Evolutionary conservation across 2,329 filamentous ascomycete species (phyloP).

Genomic region (Monilinia fructicola): DNA sequence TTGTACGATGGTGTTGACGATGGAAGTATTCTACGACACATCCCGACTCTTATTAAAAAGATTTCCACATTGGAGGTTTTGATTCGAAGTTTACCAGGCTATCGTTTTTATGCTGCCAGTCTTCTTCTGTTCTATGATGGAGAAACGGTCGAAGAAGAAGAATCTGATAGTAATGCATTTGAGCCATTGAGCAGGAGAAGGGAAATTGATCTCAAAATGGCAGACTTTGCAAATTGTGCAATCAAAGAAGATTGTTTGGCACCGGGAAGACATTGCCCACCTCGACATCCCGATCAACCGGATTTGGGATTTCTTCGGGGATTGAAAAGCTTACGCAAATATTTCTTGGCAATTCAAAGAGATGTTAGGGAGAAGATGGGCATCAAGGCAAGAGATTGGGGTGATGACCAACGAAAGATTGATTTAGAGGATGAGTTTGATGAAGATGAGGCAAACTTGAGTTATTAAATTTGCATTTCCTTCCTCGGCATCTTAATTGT

Average conservation of each 20-base stretch:
- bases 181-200: conserved; percentile 44
- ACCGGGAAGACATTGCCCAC: conserved; percentile 68
- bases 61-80: conserved; percentile 80
- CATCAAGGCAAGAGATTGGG: conserved; percentile 17
- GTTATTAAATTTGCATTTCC: conserved; percentile 16
- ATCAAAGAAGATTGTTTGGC: conserved; percentile 74
- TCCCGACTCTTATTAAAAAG: conserved; percentile 83
- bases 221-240: conserved; percentile 97
- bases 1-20: conserved; percentile 86
- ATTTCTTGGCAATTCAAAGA: conserved; percentile 83
- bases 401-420: conserved; percentile 17
- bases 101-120: conserved; percentile 93
- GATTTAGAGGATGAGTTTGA: conserved; percentile 13
- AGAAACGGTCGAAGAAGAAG: conserved; percentile 57
- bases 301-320: conserved; percentile 90
- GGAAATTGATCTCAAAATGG: conserved; percentile 90
- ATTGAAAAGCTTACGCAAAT: conserved; percentile 72
- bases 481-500: background rate
- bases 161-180: conserved; percentile 44
- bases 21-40: conserved; percentile 77
- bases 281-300: conserved; percentile 73
- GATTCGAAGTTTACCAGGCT: conserved; percentile 74
- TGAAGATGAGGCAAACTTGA: conserved; percentile 21
- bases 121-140: conserved; percentile 95
- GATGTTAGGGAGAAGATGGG: conserved; percentile 56